Evolutionary conservation across 106 monocot genomes (phyloP).

Genomic region (Apostasia shenzhenica): DNA sequence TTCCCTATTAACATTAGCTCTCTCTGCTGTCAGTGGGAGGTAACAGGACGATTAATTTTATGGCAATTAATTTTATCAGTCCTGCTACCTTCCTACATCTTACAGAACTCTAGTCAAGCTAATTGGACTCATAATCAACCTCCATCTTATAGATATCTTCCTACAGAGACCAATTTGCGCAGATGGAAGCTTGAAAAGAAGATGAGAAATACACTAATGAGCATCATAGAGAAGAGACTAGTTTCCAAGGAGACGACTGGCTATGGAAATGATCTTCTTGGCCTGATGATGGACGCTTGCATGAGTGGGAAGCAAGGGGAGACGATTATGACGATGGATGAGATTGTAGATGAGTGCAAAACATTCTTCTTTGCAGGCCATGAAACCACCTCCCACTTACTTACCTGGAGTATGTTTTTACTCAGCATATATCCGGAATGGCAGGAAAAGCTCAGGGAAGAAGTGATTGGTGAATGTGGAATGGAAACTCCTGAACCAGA

Average conservation of each 20-base stretch:
- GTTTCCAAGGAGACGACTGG: slow-evolving; percentile 11
- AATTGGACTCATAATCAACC: too few species aligned
- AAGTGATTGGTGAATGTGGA: slow-evolving; percentile 46
- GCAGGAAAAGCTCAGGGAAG: slow-evolving; percentile 51
- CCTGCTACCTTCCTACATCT: too few species aligned
- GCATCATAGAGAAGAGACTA: slow-evolving; percentile 25
- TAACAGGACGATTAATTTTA: not conserved
- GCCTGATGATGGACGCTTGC: slow-evolving; percentile 57
- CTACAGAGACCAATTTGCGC: slow-evolving; percentile 20
- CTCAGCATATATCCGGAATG: slow-evolving; percentile 44
- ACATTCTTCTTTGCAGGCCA: slow-evolving; percentile 70
- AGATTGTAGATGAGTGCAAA: slow-evolving; percentile 76
- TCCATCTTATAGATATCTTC: slow-evolving; percentile 29
- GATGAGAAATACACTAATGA: slow-evolving; percentile 16
- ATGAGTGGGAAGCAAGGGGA: slow-evolving; percentile 1
- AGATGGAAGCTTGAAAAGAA: slow-evolving; percentile 27
- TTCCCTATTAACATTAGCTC: not conserved
- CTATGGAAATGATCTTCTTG: slow-evolving; percentile 53
- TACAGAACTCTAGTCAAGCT: too few species aligned
- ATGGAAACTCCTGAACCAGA: slow-evolving; percentile 31
- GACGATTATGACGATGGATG: slow-evolving; percentile 35
- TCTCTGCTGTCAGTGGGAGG: not conserved
- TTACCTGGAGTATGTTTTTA: slow-evolving; percentile 66
- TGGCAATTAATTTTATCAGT: not conserved
- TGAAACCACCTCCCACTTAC: slow-evolving; percentile 46